These are phyloP conservation scores for Leonotis leonurus DNA, from an alignment of 257 asterid species.

Conservation along the genomic window DNA sequence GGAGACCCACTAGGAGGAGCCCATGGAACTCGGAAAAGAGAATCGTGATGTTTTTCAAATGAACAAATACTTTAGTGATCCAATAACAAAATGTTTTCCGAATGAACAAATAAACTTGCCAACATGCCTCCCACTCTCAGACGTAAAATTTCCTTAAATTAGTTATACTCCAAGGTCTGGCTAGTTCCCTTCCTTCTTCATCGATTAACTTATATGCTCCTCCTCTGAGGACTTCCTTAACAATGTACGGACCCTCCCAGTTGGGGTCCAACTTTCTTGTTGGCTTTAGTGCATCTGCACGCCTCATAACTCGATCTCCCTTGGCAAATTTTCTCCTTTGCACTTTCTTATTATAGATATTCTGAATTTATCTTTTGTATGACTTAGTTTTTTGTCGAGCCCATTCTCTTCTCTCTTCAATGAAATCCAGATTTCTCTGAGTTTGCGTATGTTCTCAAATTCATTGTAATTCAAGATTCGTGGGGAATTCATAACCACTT, in stretches of 20 bases:
- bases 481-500: neutral
- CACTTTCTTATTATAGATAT: neutral
- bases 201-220: neutral
- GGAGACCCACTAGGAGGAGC: too few relatives aligned
- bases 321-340: too few relatives aligned
- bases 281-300: neutral
- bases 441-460: too few relatives aligned
- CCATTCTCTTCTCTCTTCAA: neutral
- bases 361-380: neutral
- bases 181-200: too few relatives aligned
- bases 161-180: too few relatives aligned
- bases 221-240: neutral
- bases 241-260: neutral
- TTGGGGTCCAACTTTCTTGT: neutral
- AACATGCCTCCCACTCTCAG: too few relatives aligned
- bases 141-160: too few relatives aligned
- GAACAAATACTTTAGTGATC: too few relatives aligned
- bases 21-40: too few relatives aligned
- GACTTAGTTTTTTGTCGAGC: neutral
- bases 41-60: too few relatives aligned
- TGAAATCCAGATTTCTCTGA: neutral
- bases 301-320: neutral
- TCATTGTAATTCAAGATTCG: neutral
- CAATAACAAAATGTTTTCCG: too few relatives aligned
- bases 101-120: too few relatives aligned